Evolutionary conservation across 371 early-diverging fungal species (phyloP), one percentile per base, ranked within the genome.

Genomic region (Catenaria anguillulae): DNA sequence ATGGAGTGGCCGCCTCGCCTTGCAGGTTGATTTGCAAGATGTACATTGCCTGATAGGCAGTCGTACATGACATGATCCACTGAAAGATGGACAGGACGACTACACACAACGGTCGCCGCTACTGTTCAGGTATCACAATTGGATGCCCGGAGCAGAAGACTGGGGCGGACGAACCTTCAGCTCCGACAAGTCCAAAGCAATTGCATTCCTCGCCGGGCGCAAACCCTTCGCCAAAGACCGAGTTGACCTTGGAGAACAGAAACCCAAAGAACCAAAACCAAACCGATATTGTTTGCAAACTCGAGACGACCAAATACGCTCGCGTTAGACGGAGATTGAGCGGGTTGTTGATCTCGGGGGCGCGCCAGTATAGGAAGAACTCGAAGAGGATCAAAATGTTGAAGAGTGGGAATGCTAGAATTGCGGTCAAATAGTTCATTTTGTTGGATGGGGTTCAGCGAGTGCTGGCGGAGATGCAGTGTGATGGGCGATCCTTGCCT

Each of bases 131-230:
- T n/a, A n/a, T n/a, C n/a, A n/a, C n/a, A n/a, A n/a, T n/a, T n/a
- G n/a, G n/a, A n/a, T n/a, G n/a, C n/a, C n/a, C n/a, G n/a, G n/a
- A n/a, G n/a, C n/a, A n/a, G n/a, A n/a, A n/a, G n/a, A n/a, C n/a
- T n/a, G n/a, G n/a, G n/a, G n/a, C n/a, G n/a, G n/a, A n/a, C 46
- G 46, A n/a, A 56, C 34, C 56, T 23, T 56, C 56, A 23, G 56
- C 56, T 23, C 56, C 56, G 24, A 56, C 56, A 36, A 56, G 56
- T 56, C 56, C 37, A 29, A n/a, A n/a, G n/a, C n/a, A n/a, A n/a
- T n/a, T n/a, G n/a, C n/a, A n/a, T n/a, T n/a, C n/a, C n/a, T n/a
- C 56, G 56, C 37, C 37, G 10, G 56, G 56, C 37, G 34, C 56
- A 24, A 34, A 37, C 34, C 56, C 56, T 24, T 56, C 56, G 33